Percentiles rank a stretch among this genome's conserved stretches.
Conservation (phyloP, 1,284 basidiomycete species). For the Uromyces viciae-fabae region DNA sequence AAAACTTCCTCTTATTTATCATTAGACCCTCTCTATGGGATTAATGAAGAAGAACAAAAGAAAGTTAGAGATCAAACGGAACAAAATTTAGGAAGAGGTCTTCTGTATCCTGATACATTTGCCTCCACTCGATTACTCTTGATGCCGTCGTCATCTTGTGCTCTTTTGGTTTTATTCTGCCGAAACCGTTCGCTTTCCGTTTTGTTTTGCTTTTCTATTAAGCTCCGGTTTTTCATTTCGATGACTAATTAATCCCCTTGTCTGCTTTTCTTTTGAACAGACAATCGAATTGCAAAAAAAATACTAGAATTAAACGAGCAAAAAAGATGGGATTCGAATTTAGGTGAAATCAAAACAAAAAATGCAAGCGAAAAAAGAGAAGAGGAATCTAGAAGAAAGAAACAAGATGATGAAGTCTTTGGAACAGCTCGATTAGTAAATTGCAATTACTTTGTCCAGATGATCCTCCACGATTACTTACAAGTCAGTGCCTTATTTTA, state of each 20-base stretch:
- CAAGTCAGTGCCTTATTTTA: constrained; percentile 12
- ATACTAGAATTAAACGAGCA: constrained; percentile 34
- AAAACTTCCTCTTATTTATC: constrained; percentile 41
- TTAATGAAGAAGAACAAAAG: constrained; percentile 18
- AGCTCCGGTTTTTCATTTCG: no score
- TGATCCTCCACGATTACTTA: constrained; percentile 29
- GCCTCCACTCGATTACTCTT: constrained; percentile 38
- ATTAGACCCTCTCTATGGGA: constrained; percentile 34
- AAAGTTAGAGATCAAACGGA: constrained; percentile 21
- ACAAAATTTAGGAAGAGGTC: constrained; percentile 25
- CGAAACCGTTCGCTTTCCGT: constrained; percentile 35
- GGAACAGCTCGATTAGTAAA: constrained; percentile 70
- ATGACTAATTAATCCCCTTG: neutral
- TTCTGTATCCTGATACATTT: constrained; percentile 42
- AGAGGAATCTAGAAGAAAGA: constrained; percentile 61
- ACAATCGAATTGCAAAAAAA: constrained; percentile 36
- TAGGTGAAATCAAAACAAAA: constrained; percentile 54
- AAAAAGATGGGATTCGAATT: constrained; percentile 15
- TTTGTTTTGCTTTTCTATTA: neutral
- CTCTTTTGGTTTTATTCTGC: constrained; percentile 37
- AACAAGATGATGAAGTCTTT: constrained; percentile 66
- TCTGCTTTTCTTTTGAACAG: neutral
- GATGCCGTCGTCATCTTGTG: constrained; percentile 39
- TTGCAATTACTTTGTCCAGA: constrained; percentile 63
- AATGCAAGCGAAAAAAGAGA: constrained; percentile 56